These are phyloP conservation scores for Termitomyces sp. DNA, from an alignment of 768 basidiomycete genomes.

Conservation along the genomic window DNA sequence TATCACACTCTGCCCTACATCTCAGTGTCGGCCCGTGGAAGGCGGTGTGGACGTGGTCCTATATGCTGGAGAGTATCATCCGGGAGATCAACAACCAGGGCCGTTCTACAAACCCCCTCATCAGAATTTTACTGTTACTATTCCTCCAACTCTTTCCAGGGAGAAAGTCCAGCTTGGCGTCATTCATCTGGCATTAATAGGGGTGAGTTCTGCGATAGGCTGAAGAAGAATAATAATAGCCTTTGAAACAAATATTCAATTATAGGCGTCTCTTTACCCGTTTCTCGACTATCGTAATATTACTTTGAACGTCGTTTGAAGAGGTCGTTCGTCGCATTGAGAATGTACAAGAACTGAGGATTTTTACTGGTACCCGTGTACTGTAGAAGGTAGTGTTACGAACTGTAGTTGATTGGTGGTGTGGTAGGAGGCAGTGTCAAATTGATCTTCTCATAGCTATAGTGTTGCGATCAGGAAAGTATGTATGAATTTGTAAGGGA, in stretches of 20 bases:
- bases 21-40: constrained; percentile 17
- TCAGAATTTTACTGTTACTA: constrained; percentile 39
- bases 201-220: constrained; percentile 25
- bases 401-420: no score
- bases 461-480: no score
- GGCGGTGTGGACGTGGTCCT: constrained; percentile 37
- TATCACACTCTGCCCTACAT: constrained; percentile 28
- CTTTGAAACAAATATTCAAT: not conserved
- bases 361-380: no score
- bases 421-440: no score
- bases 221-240: not conserved
- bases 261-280: constrained; percentile 32
- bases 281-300: constrained; percentile 27
- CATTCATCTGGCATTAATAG: constrained; percentile 32
- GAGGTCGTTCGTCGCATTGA: not conserved
- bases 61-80: constrained; percentile 41
- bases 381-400: no score
- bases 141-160: constrained; percentile 23
- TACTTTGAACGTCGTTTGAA: constrained; percentile 13
- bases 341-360: not conserved
- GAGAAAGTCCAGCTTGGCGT: constrained; percentile 34
- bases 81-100: constrained; percentile 22
- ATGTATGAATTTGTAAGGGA: no score
- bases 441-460: no score
- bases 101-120: constrained; percentile 24